Evolutionary conservation across 495 filamentous ascomycete species (phyloP).

Genomic region (Cercophora samala): DNA sequence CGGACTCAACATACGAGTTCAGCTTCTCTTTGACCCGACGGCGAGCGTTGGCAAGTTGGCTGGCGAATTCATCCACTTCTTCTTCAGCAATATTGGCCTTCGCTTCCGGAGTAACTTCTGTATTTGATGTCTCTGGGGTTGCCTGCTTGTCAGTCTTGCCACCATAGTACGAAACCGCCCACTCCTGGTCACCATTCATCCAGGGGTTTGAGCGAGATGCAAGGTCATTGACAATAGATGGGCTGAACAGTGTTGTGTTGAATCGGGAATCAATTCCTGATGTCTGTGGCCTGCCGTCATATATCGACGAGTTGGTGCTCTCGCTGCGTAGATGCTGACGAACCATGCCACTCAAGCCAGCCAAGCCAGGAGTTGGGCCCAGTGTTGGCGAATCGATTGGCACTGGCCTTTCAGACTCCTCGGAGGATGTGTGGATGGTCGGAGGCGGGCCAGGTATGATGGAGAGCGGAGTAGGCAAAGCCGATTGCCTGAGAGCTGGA

Average conservation of each 20-base stretch:
- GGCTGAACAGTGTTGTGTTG: constrained; percentile 28
- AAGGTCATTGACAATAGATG: constrained; percentile 26
- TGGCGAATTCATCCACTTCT: constrained; percentile 74
- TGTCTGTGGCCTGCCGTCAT: constrained; percentile 39
- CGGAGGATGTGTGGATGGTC: constrained; percentile 21
- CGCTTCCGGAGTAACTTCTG: constrained; percentile 31
- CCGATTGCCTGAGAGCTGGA: constrained; percentile 43
- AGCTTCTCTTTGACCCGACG: constrained; percentile 79
- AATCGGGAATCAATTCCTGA: constrained; percentile 37
- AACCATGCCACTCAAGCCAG: constrained; percentile 77
- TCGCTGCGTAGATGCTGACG: constrained; percentile 79
- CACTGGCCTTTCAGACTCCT: constrained; percentile 30
- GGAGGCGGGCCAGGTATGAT: constrained; percentile 23
- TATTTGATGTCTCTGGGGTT: constrained; percentile 20
- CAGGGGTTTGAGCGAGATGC: constrained; percentile 50
- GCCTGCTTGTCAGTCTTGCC: constrained; percentile 1
- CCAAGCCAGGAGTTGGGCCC: constrained; percentile 36
- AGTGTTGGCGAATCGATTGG: constrained; percentile 76
- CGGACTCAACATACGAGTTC: constrained; percentile 65
- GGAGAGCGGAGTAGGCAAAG: constrained; percentile 37
- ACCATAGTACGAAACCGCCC: constrained; percentile 39
- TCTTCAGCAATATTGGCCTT: constrained; percentile 37
- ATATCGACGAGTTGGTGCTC: constrained; percentile 78
- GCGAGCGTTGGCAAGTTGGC: constrained; percentile 72
- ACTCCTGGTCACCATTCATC: constrained; percentile 50